These are phyloP conservation scores for Pseudoscleropodium purum DNA, from an alignment of 225 moss, liverwort and hornwort species.

Conservation along the genomic window DNA sequence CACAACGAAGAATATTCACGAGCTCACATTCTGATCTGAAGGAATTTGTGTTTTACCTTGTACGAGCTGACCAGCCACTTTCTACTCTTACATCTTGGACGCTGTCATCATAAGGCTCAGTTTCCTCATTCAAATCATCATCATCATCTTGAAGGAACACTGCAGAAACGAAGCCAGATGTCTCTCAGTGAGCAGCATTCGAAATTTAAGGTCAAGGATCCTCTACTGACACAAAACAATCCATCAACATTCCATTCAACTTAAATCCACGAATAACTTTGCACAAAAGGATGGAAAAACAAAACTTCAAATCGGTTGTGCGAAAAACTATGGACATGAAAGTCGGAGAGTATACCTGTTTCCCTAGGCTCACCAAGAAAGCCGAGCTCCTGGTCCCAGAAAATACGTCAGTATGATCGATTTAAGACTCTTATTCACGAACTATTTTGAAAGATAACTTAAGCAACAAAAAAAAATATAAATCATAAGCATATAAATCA, in stretches of 20 bases:
- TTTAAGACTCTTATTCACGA: neutral
- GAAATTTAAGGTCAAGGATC: neutral
- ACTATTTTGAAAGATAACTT: neutral
- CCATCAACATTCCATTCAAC: neutral
- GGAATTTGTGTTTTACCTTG: conserved; percentile 42
- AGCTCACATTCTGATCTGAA: neutral
- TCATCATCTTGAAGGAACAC: conserved; percentile 83
- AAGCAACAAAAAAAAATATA: neutral
- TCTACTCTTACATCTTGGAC: conserved; percentile 45
- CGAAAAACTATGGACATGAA: neutral
- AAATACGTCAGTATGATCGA: neutral
- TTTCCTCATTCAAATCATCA: conserved; percentile 72
- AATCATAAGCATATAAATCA: no score
- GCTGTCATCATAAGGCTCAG: conserved; percentile 61
- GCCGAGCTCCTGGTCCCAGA: conserved; percentile 58
- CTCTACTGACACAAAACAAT: neutral
- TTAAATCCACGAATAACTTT: neutral
- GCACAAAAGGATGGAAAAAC: neutral
- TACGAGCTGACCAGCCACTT: conserved; percentile 95
- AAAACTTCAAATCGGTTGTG: neutral
- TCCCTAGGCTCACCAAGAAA: conserved; percentile 72
- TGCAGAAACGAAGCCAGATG: conserved; percentile 26
- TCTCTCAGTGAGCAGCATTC: neutral
- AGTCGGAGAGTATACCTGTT: conserved; percentile 28
- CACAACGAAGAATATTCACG: neutral